Conservation (phyloP, 2,329 filamentous ascomycete species). For the Bipolaris oryzae region DNA sequence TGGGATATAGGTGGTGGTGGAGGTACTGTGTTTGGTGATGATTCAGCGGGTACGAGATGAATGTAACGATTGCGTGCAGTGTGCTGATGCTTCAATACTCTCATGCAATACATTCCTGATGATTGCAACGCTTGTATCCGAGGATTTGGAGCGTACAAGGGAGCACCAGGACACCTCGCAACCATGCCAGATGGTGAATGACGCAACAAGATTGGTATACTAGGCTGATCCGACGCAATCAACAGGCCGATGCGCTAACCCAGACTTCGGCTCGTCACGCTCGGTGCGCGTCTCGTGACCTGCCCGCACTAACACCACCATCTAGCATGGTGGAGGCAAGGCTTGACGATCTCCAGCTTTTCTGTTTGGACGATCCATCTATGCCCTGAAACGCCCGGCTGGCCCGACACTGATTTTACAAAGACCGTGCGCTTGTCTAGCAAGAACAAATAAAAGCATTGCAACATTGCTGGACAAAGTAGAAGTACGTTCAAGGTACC, state of each 20-base stretch:
- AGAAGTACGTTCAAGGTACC: background rate
- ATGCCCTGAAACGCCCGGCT: background rate
- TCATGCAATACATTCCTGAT: background rate
- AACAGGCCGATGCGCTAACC: no score
- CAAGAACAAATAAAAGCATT: background rate
- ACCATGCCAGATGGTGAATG: background rate
- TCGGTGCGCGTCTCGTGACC: background rate
- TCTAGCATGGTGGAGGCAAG: background rate
- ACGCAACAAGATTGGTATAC: constrained; percentile 1
- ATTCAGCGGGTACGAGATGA: constrained; percentile 13
- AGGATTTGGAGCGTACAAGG: background rate
- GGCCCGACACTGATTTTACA: background rate
- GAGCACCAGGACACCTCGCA: background rate
- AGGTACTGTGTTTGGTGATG: constrained; percentile 10
- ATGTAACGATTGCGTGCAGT: background rate
- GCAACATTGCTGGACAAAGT: background rate
- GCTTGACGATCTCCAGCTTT: background rate
- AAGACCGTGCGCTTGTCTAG: background rate
- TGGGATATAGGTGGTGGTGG: constrained; percentile 23
- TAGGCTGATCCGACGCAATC: background rate
- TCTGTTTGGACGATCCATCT: background rate
- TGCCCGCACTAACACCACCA: background rate
- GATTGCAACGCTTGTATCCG: no score
- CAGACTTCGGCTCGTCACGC: background rate
- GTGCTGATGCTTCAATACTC: constrained; percentile 1